Evolutionary conservation across 1,284 basidiomycete genomes (phyloP), one percentile per base, ranked within the genome.

Genomic region (Fistulinella cinereoalba): DNA sequence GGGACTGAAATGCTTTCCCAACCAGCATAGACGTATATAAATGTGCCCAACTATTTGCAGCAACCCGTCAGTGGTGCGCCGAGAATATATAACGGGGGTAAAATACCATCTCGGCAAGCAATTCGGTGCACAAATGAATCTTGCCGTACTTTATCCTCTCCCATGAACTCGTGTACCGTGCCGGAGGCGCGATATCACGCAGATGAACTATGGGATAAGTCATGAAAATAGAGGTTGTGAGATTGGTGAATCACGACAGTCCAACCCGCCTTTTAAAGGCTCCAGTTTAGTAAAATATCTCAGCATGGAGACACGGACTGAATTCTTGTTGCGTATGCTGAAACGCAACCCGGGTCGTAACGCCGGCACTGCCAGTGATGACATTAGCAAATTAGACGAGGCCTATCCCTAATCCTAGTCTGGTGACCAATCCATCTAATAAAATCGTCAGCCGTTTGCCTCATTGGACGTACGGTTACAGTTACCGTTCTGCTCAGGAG

Each of bases 91-190:
- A 12, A 19, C 4, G 1, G 12, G 22, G 24, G n/a, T 10, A 59
- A 69, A 60, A 29, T 57, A 83, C 83, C 46, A 71, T 69, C 66
- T 85, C 83, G 22, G 81, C 82, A 33, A 82, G 68, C 54, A 76
- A 72, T 61, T 85, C 78, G 18, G 78, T 67, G 2, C 76, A 50
- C 74, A 77, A 76, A 51, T 80, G 79, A 6, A 74, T 60, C 34
- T 71, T 65, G 24, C 62, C 68, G 55, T 81, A 75, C 37, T 80
- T 71, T 51, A 67, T 59, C 41, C 67, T 73, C 57, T 85, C 82
- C 79, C 83, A 85, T 25, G 61, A 50, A 3, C 56, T 53, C 54
- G 81, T 67, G 39, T 75, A 54, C 21, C 57, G 60, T 16, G 72
- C 66, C 25, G 72, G 74, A 28, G 58, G 56, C 27, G 60, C 56